These are phyloP conservation scores for Termitomyces sp. DNA, from an alignment of 768 basidiomycete species.

Conservation along the genomic window DNA sequence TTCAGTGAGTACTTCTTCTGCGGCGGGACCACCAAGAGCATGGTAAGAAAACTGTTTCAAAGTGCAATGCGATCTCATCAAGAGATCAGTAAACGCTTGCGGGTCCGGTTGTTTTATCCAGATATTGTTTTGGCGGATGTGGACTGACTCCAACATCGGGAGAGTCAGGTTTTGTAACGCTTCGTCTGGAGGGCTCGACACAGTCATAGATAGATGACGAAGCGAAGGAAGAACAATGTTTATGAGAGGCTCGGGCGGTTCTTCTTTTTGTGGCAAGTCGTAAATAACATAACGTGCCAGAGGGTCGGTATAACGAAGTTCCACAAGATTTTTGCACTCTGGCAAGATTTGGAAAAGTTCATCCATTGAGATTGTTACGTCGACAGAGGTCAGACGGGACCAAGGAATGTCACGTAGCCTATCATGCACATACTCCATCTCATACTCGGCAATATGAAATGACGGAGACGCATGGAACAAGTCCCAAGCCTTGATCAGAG, in stretches of 20 bases:
- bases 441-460: background rate
- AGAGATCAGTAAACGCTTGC: background rate
- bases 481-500: background rate
- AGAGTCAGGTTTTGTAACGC: conserved; percentile 1
- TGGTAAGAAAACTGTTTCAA: conserved; percentile 4
- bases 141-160: background rate
- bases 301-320: conserved; percentile 6
- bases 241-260: background rate
- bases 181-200: background rate
- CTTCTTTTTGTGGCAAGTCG: background rate
- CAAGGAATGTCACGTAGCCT: background rate
- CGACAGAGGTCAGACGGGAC: conserved; percentile 2
- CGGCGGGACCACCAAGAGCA: background rate
- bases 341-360: background rate
- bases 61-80: conserved; percentile 2
- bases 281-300: background rate
- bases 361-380: background rate
- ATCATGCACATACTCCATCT: background rate
- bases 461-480: conserved; percentile 2
- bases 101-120: background rate
- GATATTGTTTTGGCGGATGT: background rate
- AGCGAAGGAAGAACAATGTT: conserved; percentile 4
- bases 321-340: background rate
- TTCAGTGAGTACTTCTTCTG: background rate
- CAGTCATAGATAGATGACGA: background rate